Evolutionary conservation across 2,329 filamentous ascomycete genomes (phyloP), one percentile per base, ranked within the genome.

Genomic region (Penicillium sp.): DNA sequence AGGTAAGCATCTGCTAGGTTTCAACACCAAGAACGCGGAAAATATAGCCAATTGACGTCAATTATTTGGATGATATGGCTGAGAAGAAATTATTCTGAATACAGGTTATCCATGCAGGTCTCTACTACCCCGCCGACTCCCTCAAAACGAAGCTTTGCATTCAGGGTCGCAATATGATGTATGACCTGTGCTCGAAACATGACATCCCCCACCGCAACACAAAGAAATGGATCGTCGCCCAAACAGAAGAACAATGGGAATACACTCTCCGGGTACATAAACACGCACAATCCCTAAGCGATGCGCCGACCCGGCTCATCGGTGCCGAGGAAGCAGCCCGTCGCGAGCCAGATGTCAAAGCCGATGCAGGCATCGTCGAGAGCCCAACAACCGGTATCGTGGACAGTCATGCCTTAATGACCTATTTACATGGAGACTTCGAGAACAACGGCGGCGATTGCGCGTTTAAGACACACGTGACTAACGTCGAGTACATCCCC

Each of bases 221-320:
- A 25, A 92, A 92, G 58, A 98, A 97, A 79, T 97, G 93, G 93
- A 90, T 98, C 67, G 90, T 98, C 1, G 93, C 93, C 1, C 95
- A 98, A 78, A 89, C 87, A 52, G 81, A 81, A 1, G 78, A 77
- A 47, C 91, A 98, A 78, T 83, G 85, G 70, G 81, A 78, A n/a
- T 85, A 85, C 2, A 78, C 77, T 44, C 59, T 76, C 2, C 79
- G 80, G 44, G 73, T 86, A 0, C 82, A 87, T 68, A 73, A 78
- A 1, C 83, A 85, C 59, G 80, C 84, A 2, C 75, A 77, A 44
- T 69, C 71, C 7, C 79, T 88, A 44, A 81, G 78, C 19, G 88
- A 96, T 0, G 65, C 61, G 1, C 91, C 92, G 0, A 89, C 88
- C 35, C 80, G 86, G 8, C 95, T 92, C 78, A 76, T 98, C 1